Evolutionary conservation across 257 asterid species (phyloP), one percentile per base, ranked within the genome.

Genomic region (Primulina eburnea): DNA sequence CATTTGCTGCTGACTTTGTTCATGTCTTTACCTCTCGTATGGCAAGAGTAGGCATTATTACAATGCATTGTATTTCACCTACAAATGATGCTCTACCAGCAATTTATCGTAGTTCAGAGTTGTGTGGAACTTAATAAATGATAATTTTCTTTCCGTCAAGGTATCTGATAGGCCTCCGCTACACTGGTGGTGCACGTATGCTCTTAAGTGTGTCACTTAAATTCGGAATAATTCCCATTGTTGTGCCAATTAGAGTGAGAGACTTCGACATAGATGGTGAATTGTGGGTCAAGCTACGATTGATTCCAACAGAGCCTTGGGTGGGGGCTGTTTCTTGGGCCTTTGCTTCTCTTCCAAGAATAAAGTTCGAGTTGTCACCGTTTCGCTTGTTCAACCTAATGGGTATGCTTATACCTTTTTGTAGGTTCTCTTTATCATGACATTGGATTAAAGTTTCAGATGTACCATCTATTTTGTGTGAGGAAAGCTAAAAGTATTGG

Each of bases 281-380:
- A 78, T 76, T 94, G 38, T 94, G 99, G 99, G 97, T 94, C 73
- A 91, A 94, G 71, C 71, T 94, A 79, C 77, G 99, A 71, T 69
- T 94, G 65, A 86, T 94, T 86, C 96, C 95, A 68, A 77, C 95
- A 67, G 92, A 89, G 77, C 99, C 99, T n/a, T 94, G 96, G 96
- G 95, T 94, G 67, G 99, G 99, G 79, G 95, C 97, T 71, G 96
- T 81, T 82, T 89, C 99, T 9, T 94, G 99, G 99, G 99, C 99
- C 29, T 94, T 94, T 72, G 97, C 87, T 70, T 89, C 99, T 78
- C 96, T 91, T 76, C 99, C 99, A 16, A 94, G 89, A 87, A 94
- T 91, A 79, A 94, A 89, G 82, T 86, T 94, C 64, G 96, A 91
- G 79, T 66, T 94, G 67, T 94, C 99, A 26, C 95, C 96, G 64